Conservation (phyloP, 441 rosid genomes). For the Adansonia gregorii region DNA sequence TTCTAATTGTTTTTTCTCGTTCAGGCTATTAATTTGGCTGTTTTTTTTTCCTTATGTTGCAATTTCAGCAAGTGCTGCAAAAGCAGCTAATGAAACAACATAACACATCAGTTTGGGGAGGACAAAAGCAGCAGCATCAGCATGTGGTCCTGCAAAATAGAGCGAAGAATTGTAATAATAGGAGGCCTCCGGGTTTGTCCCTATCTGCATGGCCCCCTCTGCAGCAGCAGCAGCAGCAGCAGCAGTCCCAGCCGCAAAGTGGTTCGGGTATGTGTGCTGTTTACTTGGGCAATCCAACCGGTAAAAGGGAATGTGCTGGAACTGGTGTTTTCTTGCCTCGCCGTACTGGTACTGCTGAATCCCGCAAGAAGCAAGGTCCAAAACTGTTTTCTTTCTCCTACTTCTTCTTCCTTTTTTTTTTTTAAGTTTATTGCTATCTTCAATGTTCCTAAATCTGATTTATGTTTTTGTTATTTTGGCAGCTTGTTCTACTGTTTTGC, state of each 20-base stretch:
- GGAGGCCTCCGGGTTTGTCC: slow-evolving; percentile 43
- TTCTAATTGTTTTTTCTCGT: not conserved
- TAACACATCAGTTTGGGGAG: slow-evolving; percentile 39
- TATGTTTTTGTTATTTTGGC: not conserved
- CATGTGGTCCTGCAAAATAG: slow-evolving; percentile 32
- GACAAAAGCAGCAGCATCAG: slow-evolving; percentile 37
- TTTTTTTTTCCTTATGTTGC: not conserved
- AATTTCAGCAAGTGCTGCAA: slow-evolving; percentile 60
- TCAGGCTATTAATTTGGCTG: not conserved
- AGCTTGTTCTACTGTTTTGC: slow-evolving; percentile 60
- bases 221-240: slow-evolving; percentile 47
- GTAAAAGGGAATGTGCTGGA: slow-evolving; percentile 61
- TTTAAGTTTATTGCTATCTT: not conserved
- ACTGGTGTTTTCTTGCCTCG: slow-evolving; percentile 92
- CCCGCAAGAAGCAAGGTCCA: slow-evolving; percentile 61
- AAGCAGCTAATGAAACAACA: slow-evolving; percentile 49
- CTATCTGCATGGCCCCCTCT: slow-evolving; percentile 65
- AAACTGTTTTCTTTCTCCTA: too few species aligned
- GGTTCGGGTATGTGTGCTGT: slow-evolving; percentile 63
- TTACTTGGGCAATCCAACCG: slow-evolving; percentile 49
- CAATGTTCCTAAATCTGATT: not conserved
- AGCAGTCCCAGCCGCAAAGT: slow-evolving; percentile 35
- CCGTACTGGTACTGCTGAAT: slow-evolving; percentile 37
- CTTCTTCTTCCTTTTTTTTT: too few species aligned
- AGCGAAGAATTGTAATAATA: slow-evolving; percentile 19